Evolutionary conservation across 495 filamentous ascomycete species (phyloP).

Genomic region (Hypoxylon crocopeplum): DNA sequence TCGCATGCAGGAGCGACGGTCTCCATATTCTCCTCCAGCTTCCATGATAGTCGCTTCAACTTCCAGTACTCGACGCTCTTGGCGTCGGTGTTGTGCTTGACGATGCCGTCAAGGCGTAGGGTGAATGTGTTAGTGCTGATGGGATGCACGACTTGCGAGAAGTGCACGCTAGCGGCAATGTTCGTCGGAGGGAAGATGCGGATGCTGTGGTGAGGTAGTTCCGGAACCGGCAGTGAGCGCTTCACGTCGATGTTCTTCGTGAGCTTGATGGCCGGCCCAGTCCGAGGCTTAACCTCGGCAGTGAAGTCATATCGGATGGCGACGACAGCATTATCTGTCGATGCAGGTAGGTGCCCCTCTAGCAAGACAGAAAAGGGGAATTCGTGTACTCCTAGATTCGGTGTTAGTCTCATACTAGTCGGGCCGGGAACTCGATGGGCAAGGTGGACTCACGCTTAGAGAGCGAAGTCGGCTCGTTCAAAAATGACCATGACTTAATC

Average conservation of each 20-base stretch:
- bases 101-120: slow-evolving; percentile 80
- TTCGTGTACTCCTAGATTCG: slow-evolving; percentile 62
- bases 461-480: slow-evolving; percentile 70
- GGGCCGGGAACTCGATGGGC: background rate
- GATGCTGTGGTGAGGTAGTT: slow-evolving; percentile 75
- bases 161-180: slow-evolving; percentile 79
- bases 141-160: slow-evolving; percentile 84
- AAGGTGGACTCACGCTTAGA: slow-evolving; percentile 56
- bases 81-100: slow-evolving; percentile 63
- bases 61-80: slow-evolving; percentile 74
- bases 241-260: slow-evolving; percentile 70
- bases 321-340: slow-evolving; percentile 73
- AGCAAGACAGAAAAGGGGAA: slow-evolving; percentile 94
- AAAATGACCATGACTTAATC: slow-evolving; percentile 78
- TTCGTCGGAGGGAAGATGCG: slow-evolving; percentile 97
- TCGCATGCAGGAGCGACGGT: slow-evolving; percentile 82
- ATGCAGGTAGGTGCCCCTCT: slow-evolving; percentile 84
- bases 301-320: slow-evolving; percentile 79
- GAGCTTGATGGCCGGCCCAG: slow-evolving; percentile 63
- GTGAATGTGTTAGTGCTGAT: slow-evolving; percentile 81
- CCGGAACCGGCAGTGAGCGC: slow-evolving; percentile 69
- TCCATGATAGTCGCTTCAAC: slow-evolving; percentile 89
- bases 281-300: slow-evolving; percentile 69
- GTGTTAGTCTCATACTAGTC: slow-evolving; percentile 24
- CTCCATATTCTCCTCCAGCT: slow-evolving; percentile 84